phyloP scores from a whole-genome alignment of 257 asterid genomes.

The Gardenia jasminoides region DNA sequence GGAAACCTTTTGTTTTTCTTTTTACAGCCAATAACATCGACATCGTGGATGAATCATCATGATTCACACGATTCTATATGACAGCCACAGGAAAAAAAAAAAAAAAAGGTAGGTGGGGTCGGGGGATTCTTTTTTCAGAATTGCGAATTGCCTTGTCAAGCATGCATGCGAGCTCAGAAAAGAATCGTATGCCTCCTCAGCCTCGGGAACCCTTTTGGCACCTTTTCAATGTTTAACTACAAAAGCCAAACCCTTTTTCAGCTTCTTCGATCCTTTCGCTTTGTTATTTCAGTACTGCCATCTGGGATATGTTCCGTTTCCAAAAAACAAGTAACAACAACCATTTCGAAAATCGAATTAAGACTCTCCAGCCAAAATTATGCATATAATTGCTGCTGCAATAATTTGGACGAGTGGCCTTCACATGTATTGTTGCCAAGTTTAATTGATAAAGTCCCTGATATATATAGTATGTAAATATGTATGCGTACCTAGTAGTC shows the following conservation, averaged over 20 bases:
- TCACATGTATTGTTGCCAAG: not conserved
- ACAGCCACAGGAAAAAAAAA: no score
- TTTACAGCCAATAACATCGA: slow-evolving; percentile 10
- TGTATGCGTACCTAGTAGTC: no score
- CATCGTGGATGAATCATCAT: slow-evolving; percentile 3
- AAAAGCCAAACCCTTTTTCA: slow-evolving; percentile 8
- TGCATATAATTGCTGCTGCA: no score
- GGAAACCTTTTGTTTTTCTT: not conserved
- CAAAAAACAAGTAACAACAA: not conserved
- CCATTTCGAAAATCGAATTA: no score
- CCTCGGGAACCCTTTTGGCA: slow-evolving; percentile 8
- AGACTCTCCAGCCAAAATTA: no score
- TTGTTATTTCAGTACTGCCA: not conserved
- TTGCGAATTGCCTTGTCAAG: slow-evolving; percentile 27
- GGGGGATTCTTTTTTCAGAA: not conserved
- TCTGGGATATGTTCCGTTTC: not conserved
- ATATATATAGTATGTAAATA: no score
- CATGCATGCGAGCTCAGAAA: slow-evolving; percentile 40
- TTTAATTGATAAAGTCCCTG: no score
- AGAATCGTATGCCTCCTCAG: slow-evolving; percentile 10
- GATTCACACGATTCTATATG: not conserved
- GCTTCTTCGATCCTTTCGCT: not conserved
- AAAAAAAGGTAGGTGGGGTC: no score
- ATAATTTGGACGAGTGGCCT: not conserved
- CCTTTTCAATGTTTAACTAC: slow-evolving; percentile 1